Evolutionary conservation across 2,329 filamentous ascomycete species (phyloP), one percentile per base, ranked within the genome.

Genomic region (Botrytis cinerea): DNA sequence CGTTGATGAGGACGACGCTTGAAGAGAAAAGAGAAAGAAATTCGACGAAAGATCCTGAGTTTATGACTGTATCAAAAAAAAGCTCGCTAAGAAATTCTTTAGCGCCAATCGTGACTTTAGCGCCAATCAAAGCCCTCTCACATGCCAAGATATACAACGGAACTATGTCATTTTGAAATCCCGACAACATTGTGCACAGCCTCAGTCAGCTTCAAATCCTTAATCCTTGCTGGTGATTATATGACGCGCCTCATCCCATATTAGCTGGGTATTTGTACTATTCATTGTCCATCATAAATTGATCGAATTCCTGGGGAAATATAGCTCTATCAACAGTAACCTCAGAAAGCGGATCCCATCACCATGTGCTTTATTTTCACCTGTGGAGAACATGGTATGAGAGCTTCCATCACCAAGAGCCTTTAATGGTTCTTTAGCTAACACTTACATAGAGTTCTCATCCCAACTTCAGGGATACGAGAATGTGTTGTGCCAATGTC

Each of bases 1-100:
- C 93, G 88, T 93, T 95, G 91, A 90, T 87, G 89, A 92, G 92
- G 92, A 91, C 90, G 92, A 89, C 90, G 90, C 91, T 83, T 82
- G 85, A 79, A 79, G 83, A 82, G 68, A 77, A 71, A 63, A 74
- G 71, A 48, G 68, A 68, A 67, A 70, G 62, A 46, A 28, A 38
- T 69, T 54, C n/a, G 0, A 9, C 4, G 38, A 28, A 66, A 38
- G 28, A 10, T 54, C 59, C 25, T n/a, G 22, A 20, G n/a, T 71
- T 67, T 54, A 66, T 72, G 38, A 45, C 60, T 66, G 35, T 35
- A 68, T 68, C 25, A 10, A 28, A 63, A 63, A 45, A 64, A 64
- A 46, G 10, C 18, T 68, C 66, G 66, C 66, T 68, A 57, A 57
- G 35, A 57, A 32, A 43, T 35, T 32, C 38, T 48, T 64, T 67